Conservation (phyloP, 768 basidiomycete species). For the Strobilomyces echinocephalus region DNA sequence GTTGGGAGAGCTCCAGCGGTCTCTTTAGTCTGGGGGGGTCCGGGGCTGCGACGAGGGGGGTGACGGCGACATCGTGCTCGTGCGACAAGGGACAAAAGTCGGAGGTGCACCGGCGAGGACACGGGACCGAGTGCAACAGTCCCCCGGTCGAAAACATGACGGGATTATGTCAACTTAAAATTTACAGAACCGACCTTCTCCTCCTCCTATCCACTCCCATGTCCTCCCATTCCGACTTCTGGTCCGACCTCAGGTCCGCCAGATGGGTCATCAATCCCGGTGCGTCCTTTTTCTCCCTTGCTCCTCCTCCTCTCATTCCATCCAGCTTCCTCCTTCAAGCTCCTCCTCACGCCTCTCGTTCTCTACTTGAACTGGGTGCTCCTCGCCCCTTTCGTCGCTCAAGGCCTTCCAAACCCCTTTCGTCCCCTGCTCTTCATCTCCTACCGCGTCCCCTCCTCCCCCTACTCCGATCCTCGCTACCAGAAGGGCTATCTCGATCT, state of each 20-base stretch:
- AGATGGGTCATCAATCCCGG: slow-evolving; percentile 77
- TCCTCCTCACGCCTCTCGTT: slow-evolving; percentile 57
- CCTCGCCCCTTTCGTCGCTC: slow-evolving; percentile 42
- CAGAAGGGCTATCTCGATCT: slow-evolving; percentile 73
- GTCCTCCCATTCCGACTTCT: slow-evolving; percentile 22
- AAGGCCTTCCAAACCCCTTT: slow-evolving; percentile 66
- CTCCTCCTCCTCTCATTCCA: background rate
- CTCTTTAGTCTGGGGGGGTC: slow-evolving; percentile 37
- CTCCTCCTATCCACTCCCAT: background rate
- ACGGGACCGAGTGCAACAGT: slow-evolving; percentile 54
- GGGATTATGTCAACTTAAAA: too few relatives aligned
- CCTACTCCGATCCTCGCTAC: slow-evolving; percentile 56
- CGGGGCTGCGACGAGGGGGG: background rate
- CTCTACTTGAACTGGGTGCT: slow-evolving; percentile 65
- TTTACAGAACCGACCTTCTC: too few relatives aligned
- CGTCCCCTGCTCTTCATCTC: slow-evolving; percentile 67
- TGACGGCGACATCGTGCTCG: slow-evolving; percentile 13
- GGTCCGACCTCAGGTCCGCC: slow-evolving; percentile 47
- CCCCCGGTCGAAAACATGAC: slow-evolving; percentile 61
- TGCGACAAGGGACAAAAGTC: slow-evolving; percentile 68
- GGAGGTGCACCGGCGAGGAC: slow-evolving; percentile 41
- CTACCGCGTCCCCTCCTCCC: slow-evolving; percentile 49
- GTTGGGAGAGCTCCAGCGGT: slow-evolving; percentile 24
- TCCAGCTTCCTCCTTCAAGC: slow-evolving; percentile 59
- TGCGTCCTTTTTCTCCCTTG: slow-evolving; percentile 16